Conservation (phyloP, 148 eudicot genomes). For the Euryodendron excelsum region DNA sequence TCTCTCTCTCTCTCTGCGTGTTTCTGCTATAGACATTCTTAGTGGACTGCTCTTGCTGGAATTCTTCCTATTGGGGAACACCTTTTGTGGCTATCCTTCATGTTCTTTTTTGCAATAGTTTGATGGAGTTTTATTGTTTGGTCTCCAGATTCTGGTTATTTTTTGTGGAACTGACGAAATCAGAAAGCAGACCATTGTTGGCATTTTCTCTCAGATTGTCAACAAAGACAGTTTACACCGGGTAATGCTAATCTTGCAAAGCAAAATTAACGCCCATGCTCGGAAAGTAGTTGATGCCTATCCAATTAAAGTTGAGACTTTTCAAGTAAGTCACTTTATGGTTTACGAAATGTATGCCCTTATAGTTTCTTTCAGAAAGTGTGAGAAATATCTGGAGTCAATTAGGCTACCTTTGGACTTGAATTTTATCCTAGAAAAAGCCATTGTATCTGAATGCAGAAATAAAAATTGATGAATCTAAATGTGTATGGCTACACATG, state of each 20-base stretch:
- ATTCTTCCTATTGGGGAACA: not conserved
- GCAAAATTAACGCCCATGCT: slow-evolving; percentile 34
- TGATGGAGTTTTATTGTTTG: not conserved
- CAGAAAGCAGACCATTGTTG: slow-evolving; percentile 18
- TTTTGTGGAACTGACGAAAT: slow-evolving; percentile 32
- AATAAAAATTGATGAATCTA: not conserved
- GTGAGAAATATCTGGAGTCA: not conserved
- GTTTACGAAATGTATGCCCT: not conserved
- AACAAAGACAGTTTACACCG: slow-evolving; percentile 18
- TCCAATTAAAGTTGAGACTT: slow-evolving; percentile 31
- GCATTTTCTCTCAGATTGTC: slow-evolving; percentile 17
- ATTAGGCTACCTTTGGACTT: not conserved
- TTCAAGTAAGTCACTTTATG: slow-evolving; percentile 20
- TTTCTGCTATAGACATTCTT: not conserved
- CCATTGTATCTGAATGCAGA: not conserved
- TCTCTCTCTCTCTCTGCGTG: too few species aligned
- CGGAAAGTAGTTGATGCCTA: slow-evolving; percentile 18
- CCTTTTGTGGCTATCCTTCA: not conserved
- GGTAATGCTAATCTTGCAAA: slow-evolving; percentile 29
- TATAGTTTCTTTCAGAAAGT: not conserved
- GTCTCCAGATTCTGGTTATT: slow-evolving; percentile 30
- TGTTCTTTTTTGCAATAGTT: not conserved
- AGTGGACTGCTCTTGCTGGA: not conserved
- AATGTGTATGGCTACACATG: too few species aligned
- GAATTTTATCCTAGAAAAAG: not conserved